phyloP scores from a whole-genome alignment of 2,329 filamentous ascomycete species.

The Colletotrichum sublineola region DNA sequence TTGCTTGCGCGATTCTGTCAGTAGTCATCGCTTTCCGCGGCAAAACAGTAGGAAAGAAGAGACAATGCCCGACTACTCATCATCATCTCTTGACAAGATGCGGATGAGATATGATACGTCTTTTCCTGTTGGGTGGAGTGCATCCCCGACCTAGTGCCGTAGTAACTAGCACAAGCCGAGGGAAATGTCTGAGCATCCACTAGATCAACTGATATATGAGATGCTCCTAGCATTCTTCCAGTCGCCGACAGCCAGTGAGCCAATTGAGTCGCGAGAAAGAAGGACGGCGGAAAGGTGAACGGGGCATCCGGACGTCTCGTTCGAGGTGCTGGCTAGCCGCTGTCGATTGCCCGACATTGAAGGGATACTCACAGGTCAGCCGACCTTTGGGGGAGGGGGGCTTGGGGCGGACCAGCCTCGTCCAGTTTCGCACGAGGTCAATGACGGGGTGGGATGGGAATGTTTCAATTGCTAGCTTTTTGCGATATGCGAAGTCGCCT shows the following conservation, averaged over 20 bases:
- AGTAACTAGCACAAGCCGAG: slow-evolving; percentile 1
- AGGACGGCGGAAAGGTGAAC: slow-evolving; percentile 18
- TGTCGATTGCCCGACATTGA: slow-evolving; percentile 36
- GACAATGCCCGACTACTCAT: slow-evolving; percentile 5
- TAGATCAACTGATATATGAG: slow-evolving; percentile 34
- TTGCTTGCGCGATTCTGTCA: background rate
- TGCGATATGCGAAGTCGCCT: slow-evolving; percentile 34
- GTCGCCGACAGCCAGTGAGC: background rate
- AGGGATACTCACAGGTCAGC: slow-evolving; percentile 32
- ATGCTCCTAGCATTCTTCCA: slow-evolving; percentile 10
- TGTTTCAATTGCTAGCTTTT: slow-evolving; percentile 39
- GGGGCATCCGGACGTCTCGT: slow-evolving; percentile 31
- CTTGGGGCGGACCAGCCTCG: slow-evolving; percentile 31
- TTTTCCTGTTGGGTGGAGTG: slow-evolving; percentile 22
- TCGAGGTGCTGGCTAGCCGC: slow-evolving; percentile 27
- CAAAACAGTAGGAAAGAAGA: background rate
- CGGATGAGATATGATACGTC: slow-evolving; percentile 31
- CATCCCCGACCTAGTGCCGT: slow-evolving; percentile 21
- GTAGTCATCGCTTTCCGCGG: slow-evolving; percentile 1
- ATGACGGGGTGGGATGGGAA: slow-evolving; percentile 26
- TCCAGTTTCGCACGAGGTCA: slow-evolving; percentile 23
- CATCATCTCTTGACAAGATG: slow-evolving; percentile 6
- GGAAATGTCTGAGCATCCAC: slow-evolving; percentile 32
- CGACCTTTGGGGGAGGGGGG: slow-evolving; percentile 1
- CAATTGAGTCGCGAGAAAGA: slow-evolving; percentile 11